Conservation (phyloP, 352 stramenopile species). For the Nothophytophthora sp. region DNA sequence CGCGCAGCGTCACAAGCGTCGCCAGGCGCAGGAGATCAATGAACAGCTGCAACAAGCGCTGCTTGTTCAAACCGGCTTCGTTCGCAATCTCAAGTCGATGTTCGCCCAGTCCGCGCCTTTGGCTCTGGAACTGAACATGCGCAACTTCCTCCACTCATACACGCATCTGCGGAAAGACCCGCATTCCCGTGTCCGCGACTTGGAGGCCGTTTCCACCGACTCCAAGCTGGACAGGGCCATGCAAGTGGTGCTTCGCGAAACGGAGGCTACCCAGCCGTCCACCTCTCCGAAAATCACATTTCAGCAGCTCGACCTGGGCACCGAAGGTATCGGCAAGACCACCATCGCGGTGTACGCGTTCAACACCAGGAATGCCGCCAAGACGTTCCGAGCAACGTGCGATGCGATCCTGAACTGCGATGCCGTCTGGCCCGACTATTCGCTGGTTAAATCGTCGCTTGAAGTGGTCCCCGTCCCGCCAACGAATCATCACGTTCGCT, state of each 20-base stretch:
- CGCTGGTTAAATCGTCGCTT: constrained; percentile 15
- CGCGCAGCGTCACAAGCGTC: constrained; percentile 17
- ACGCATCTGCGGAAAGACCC: constrained; percentile 29
- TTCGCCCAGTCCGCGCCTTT: constrained; percentile 23
- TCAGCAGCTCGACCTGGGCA: constrained; percentile 24
- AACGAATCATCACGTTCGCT: constrained; percentile 21
- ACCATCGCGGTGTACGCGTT: constrained; percentile 39
- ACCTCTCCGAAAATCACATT: constrained; percentile 35
- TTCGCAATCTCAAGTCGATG: constrained; percentile 20
- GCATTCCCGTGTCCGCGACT: constrained; percentile 31
- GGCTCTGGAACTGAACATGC: constrained; percentile 36
- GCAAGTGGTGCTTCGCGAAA: constrained; percentile 40
- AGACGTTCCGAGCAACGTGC: constrained; percentile 25
- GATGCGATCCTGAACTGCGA: constrained; percentile 25
- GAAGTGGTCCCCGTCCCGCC: constrained; percentile 22
- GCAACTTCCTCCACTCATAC: constrained; percentile 44
- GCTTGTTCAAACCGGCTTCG: constrained; percentile 8
- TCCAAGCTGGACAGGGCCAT: constrained; percentile 41
- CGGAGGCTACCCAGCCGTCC: constrained; percentile 21
- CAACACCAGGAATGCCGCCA: constrained; percentile 24
- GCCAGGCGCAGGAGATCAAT: constrained; percentile 15
- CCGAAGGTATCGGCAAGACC: constrained; percentile 27
- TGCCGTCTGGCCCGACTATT: constrained; percentile 29
- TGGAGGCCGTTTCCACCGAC: constrained; percentile 22
- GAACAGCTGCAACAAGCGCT: constrained; percentile 27